Base-by-base conservation (phyloP, 192 early-diverging fungal species). In the Coemansia sp. region DNA sequence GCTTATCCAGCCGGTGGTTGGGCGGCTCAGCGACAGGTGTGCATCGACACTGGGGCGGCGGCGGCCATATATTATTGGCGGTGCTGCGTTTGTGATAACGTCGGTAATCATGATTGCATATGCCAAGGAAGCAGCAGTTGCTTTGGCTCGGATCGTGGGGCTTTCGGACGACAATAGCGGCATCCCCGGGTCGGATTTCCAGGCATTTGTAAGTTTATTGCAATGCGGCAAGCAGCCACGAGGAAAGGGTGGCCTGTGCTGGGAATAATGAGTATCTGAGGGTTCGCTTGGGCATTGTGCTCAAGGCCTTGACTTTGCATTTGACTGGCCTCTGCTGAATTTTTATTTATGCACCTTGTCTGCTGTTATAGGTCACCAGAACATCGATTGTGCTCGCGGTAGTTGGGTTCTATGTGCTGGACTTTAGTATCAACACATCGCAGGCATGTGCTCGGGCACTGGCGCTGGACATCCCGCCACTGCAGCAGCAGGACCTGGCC, bases 351-450 rank as follows among this genome's bases (percentile, higher is more conserved):
- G 26, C 45, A 49, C 27, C 26, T 35, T 61, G 26, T 52, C 26
- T 53, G 24, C 41, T 19, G 50, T 12, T 32, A 12, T 77, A 78
- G 75, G 75, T 78, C 70, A 72, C 55, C 63, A 61, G 77, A 43
- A 43, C 54, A 45, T 43, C 92, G 1, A 93, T 94, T 54, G 62
- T 81, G 3, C 61, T 91, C 14, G 94, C 93, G n/a, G 93, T 98
- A 7, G 22, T 85, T 9, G 88, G 87, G 13, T 97, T 98, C 66
- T 98, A 95, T 62, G 82, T 88, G 37, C 74, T 98, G 20, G 96
- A 98, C 73, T 97, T 98, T 73, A 88, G 92, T 11, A 86, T 98
- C 65, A 98, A 98, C 66, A 88, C 90, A 3, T 89, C 94, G 8
- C 90, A 92, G 64, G 94, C 96, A 0, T 85, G 85, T 29, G 88